Base-by-base conservation (phyloP, 139 green algal species). In the Chlorella sp. region DNA sequence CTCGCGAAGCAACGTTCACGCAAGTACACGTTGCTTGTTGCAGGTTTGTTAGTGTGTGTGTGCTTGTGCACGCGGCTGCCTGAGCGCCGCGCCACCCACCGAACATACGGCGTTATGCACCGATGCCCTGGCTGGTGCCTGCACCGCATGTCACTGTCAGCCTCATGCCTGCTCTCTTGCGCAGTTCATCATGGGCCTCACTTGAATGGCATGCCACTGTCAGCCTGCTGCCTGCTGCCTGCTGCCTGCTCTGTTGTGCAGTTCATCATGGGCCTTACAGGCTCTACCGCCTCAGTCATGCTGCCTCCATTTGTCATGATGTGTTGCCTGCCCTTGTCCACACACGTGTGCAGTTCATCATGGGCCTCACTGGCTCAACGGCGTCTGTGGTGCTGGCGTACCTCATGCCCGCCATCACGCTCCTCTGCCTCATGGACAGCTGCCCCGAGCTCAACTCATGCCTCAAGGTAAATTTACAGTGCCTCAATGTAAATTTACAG, bases 111-210 rank as follows among this genome's bases (percentile, higher is more conserved):
- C n/a, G n/a, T n/a, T n/a, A n/a, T n/a, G n/a, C n/a, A n/a, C n/a
- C n/a, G n/a, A n/a, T n/a, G n/a, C n/a, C n/a, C n/a, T n/a, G n/a
- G n/a, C n/a, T n/a, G n/a, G n/a, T n/a, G n/a, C n/a, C n/a, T 67
- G 42, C 10, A 55, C 42, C 10, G 17, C 42, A 55, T 55, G 42
- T n/a, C n/a, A n/a, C n/a, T n/a, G n/a, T n/a, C n/a, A n/a, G n/a
- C n/a, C n/a, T 55, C 10, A 10, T 10, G 42, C 17, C 10, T 55
- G 42, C 42, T 55, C 17, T 17, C 10, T 10, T 55, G 42, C 17
- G 42, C 61, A 67, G 83, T 89, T 91, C 78, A 91, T 94, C 42
- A 90, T 94, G 75, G 89, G 89, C 5, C 77, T 94, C 29, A 88
- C n/a, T n/a, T 67, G 42, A 55, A 55, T 17, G 42, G 17, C 42